Conservation (phyloP, 2,329 filamentous ascomycete genomes). For the Lachnellula arida region DNA sequence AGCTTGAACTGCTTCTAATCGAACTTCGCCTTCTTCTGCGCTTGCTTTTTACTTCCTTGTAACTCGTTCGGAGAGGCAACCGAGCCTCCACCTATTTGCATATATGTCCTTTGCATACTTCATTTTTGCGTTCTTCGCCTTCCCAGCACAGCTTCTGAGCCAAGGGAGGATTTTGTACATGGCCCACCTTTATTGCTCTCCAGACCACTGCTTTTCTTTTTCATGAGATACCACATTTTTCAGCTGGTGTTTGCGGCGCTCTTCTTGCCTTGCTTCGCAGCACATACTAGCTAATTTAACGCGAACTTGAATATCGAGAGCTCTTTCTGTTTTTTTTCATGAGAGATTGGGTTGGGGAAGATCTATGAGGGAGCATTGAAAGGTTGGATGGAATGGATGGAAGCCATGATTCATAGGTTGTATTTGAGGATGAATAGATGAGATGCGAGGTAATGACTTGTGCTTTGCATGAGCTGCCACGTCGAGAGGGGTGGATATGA, state of each 20-base stretch:
- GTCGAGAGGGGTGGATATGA: neutral
- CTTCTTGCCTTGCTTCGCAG: neutral
- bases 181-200: slow-evolving; percentile 13
- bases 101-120: slow-evolving; percentile 14
- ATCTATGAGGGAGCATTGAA: neutral
- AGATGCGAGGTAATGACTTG: neutral
- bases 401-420: neutral
- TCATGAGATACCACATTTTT: slow-evolving; percentile 18
- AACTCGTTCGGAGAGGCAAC: slow-evolving; percentile 1
- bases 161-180: slow-evolving; percentile 17
- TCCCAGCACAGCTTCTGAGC: slow-evolving; percentile 14
- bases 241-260: slow-evolving; percentile 15
- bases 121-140: slow-evolving; percentile 7
- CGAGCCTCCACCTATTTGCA: neutral
- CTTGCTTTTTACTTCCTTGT: neutral
- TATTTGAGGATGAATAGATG: slow-evolving; percentile 3
- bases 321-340: neutral
- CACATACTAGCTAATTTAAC: neutral
- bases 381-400: neutral
- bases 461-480: neutral
- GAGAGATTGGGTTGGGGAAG: neutral
- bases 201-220: slow-evolving; percentile 13
- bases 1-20: slow-evolving; percentile 84
- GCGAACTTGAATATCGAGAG: neutral
- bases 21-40: neutral